Evolutionary conservation across 768 basidiomycete species (phyloP), one percentile per base, ranked within the genome.

Genomic region (Aureoboletus auriporus): DNA sequence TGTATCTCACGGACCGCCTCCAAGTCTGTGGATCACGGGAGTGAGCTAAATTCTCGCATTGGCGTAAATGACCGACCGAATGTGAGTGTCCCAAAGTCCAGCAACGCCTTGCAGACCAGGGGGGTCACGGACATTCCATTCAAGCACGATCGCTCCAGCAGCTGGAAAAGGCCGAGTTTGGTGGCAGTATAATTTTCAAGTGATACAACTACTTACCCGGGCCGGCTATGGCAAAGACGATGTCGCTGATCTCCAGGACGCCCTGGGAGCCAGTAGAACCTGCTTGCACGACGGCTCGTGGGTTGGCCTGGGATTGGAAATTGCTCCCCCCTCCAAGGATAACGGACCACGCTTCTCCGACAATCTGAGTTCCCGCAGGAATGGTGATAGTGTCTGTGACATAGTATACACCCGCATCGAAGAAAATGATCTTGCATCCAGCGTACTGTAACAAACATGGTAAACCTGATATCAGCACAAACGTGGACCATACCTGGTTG

Each of bases 341-440:
- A 29, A 69, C 66, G 1, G 73, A 58, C 78, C 77, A 79, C n/a
- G 63, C 75, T 56, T 79, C 77, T 27, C 77, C 78, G 13, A 76
- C 71, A 30, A 80, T 59, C 46, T 70, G 73, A 9, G 73, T 65
- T 37, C 75, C 75, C 1, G 71, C 68, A 16, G 78, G 77, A 36
- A 79, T 72, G 29, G 58, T 64, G 39, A 79, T 67, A n/a, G 77
- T 79, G 47, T 68, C 20, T 16, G 72, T 69, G 46, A 78, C 67
- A 40, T 70, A 53, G 64, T 78, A 79, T 14, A 70, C 71, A 6
- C 78, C 78, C 1, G 84, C 83, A 54, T 91, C 89, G 60, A 90
- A 80, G 72, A 87, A 89, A 40, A 91, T 82, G 59, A 92, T 83
- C 59, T 83, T 88, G 74, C 82, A 81, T 8, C 82, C 82, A 6